These are phyloP conservation scores for Serendipita sp. DNA, from an alignment of 768 basidiomycete genomes.

Conservation along the genomic window DNA sequence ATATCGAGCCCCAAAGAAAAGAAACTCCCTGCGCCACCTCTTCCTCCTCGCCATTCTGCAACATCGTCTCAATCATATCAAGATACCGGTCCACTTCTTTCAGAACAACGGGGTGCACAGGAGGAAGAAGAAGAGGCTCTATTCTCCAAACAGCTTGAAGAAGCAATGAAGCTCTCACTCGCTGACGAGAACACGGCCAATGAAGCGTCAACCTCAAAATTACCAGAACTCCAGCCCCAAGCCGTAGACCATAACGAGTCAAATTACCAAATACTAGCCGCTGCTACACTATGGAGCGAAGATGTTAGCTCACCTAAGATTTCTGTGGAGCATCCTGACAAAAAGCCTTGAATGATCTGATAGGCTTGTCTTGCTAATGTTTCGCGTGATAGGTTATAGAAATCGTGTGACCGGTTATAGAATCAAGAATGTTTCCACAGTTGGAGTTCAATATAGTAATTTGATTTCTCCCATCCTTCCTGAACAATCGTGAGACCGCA, in stretches of 20 bases:
- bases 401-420: not conserved
- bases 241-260: too few relatives aligned
- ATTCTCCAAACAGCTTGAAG: constrained; percentile 19
- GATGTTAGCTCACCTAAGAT: too few relatives aligned
- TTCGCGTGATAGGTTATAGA: not conserved
- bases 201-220: too few relatives aligned
- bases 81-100: not conserved
- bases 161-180: constrained; percentile 21
- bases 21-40: constrained; percentile 16
- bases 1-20: constrained; percentile 19
- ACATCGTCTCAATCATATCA: not conserved
- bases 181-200: not conserved
- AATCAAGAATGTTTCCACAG: constrained; percentile 33
- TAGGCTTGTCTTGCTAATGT: too few relatives aligned
- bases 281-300: too few relatives aligned
- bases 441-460: constrained; percentile 67
- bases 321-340: too few relatives aligned
- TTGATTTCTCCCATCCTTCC: constrained; percentile 77
- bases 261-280: too few relatives aligned
- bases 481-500: constrained; percentile 51
- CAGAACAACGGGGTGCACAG: not conserved
- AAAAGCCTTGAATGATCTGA: too few relatives aligned
- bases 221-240: too few relatives aligned
- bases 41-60: not conserved
- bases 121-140: constrained; percentile 12